These are phyloP conservation scores for Cucurbita argyrosperma DNA, from an alignment of 306 rosid genomes.

Conservation along the genomic window DNA sequence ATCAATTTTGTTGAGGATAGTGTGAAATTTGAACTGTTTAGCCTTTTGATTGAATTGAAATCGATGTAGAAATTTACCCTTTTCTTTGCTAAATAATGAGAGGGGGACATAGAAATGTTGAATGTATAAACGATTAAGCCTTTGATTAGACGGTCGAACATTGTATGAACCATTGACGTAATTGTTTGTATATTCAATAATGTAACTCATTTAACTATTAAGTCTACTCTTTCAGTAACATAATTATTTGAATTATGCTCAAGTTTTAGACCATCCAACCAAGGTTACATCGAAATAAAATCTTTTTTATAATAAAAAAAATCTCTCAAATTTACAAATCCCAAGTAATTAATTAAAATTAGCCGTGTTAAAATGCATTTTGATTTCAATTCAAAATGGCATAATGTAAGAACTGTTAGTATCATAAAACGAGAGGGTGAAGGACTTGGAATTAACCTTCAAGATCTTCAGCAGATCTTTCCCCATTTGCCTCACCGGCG, in stretches of 20 bases:
- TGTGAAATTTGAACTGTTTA: neutral
- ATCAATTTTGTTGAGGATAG: neutral
- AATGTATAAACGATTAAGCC: neutral
- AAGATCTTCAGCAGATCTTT: conserved; percentile 65
- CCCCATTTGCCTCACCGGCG: conserved; percentile 50
- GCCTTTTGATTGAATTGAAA: neutral
- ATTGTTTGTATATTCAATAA: no score
- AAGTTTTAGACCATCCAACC: no score
- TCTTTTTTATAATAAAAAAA: neutral
- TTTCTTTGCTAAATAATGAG: neutral
- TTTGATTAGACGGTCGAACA: neutral
- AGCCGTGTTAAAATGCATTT: neutral
- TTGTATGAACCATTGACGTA: no score
- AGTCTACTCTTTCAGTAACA: no score
- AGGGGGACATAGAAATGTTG: neutral
- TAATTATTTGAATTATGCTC: no score
- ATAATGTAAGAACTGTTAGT: conserved; percentile 69
- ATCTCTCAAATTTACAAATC: neutral
- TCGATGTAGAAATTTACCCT: neutral
- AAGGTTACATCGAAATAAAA: neutral
- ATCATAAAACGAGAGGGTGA: conserved; percentile 40
- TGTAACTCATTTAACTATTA: no score
- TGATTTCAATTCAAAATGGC: conserved; percentile 41
- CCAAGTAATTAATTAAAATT: neutral
- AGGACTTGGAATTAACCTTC: conserved; percentile 41